These are phyloP conservation scores for Vitis hybrid DNA, from an alignment of 177 flowering plant genomes.

Conservation along the genomic window DNA sequence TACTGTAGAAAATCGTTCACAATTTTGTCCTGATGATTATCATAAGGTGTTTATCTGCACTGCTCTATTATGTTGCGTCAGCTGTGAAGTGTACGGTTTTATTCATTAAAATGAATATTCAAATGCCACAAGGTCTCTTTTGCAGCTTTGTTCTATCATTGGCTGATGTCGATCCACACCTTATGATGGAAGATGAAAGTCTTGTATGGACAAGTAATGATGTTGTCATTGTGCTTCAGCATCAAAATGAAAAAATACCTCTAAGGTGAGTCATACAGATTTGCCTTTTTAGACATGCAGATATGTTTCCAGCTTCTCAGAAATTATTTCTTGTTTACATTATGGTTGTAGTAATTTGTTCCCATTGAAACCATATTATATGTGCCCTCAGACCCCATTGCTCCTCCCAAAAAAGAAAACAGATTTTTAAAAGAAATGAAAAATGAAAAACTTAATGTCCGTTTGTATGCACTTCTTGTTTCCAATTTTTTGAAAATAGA, in stretches of 20 bases:
- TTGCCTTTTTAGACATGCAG: background rate
- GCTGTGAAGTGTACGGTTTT: background rate
- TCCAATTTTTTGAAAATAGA: no score
- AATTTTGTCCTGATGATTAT: no score
- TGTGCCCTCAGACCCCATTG: no score
- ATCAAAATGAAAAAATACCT: conserved; percentile 83
- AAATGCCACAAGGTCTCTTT: no score
- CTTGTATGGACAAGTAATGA: conserved; percentile 93
- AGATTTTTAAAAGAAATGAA: no score
- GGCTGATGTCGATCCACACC: conserved; percentile 83
- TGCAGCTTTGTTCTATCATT: conserved; percentile 84
- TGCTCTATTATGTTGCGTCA: background rate
- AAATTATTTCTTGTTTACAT: background rate
- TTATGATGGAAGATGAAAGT: conserved; percentile 97
- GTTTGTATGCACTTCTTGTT: no score
- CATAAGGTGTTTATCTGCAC: no score
- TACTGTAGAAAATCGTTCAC: no score
- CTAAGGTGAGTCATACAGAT: conserved; percentile 53
- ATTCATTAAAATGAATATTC: background rate
- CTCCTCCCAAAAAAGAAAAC: no score
- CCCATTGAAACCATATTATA: no score
- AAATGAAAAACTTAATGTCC: no score
- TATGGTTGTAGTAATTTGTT: background rate
- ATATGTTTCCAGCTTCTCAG: background rate
- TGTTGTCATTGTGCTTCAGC: conserved; percentile 96